Percentiles rank a stretch among this genome's conserved stretches.
These are phyloP conservation scores for Leishmania lainsoni DNA, from an alignment of 208 protist genomes.

Conservation along the genomic window DNA sequence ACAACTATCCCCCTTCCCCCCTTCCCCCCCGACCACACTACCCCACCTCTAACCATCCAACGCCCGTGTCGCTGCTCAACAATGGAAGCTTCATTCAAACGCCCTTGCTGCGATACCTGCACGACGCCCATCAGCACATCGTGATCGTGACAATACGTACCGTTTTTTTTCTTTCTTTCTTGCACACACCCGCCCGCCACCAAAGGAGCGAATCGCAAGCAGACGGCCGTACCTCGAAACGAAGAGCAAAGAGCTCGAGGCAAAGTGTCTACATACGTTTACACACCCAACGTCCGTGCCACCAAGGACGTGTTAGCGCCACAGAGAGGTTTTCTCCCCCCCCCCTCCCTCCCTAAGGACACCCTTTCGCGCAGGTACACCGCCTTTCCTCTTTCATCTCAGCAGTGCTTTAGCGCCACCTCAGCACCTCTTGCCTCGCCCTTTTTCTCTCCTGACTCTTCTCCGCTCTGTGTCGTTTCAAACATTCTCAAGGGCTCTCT, in stretches of 20 bases:
- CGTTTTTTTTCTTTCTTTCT: too few relatives aligned
- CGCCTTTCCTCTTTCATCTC: neutral
- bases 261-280: neutral
- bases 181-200: too few relatives aligned
- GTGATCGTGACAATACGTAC: neutral
- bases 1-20: neutral
- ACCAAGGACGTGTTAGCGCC: neutral
- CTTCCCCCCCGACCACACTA: too few relatives aligned
- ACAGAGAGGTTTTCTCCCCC: neutral
- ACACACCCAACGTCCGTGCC: neutral
- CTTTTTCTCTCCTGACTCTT: neutral
- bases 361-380: neutral
- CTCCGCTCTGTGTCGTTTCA: neutral
- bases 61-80: neutral
- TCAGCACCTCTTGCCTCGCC: neutral
- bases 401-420: neutral
- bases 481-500: neutral
- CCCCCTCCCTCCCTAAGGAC: neutral
- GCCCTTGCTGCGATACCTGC: neutral
- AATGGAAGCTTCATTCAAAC: neutral
- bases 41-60: neutral
- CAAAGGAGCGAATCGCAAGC: neutral
- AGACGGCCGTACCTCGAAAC: neutral
- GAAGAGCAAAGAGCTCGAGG: neutral
- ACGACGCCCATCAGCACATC: neutral